Conservation (phyloP, 306 rosid genomes). For the Prosopis cineraria region DNA sequence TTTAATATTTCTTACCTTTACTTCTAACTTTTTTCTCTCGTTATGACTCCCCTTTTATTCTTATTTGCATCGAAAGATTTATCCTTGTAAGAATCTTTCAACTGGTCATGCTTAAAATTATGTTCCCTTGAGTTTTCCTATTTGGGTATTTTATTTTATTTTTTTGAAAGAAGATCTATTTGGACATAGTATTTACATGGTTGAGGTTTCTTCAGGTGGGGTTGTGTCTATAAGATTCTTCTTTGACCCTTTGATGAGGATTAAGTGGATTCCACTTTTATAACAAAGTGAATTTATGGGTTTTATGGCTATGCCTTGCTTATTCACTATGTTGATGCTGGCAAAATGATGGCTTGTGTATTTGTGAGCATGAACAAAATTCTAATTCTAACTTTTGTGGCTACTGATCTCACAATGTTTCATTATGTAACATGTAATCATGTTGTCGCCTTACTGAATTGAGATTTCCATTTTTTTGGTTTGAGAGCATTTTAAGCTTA, state of each 20-base stretch:
- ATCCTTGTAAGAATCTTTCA: slow-evolving; percentile 12
- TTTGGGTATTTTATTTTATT: no score
- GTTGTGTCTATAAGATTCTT: neutral
- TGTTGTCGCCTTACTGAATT: neutral
- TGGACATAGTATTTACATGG: slow-evolving; percentile 6
- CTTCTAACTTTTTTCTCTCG: slow-evolving; percentile 1
- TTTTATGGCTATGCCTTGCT: slow-evolving; percentile 8
- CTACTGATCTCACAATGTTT: neutral
- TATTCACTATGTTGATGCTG: neutral
- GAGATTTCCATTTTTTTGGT: neutral
- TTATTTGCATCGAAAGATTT: neutral
- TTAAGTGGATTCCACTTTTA: slow-evolving; percentile 3
- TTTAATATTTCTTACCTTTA: slow-evolving; percentile 10
- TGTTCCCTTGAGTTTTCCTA: slow-evolving; percentile 15
- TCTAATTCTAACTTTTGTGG: slow-evolving; percentile 5
- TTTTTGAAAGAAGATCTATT: no score
- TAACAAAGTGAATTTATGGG: neutral
- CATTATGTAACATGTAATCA: neutral
- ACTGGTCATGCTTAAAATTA: neutral
- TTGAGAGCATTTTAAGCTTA: neutral
- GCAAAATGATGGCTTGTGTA: neutral
- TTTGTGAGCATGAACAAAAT: slow-evolving; percentile 17
- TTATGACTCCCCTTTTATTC: slow-evolving; percentile 4
- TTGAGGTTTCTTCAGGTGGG: slow-evolving; percentile 17
- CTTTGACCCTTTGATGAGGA: slow-evolving; percentile 10